Conservation (phyloP, 1,284 basidiomycete genomes). For the Heterobasidion occidentale region DNA sequence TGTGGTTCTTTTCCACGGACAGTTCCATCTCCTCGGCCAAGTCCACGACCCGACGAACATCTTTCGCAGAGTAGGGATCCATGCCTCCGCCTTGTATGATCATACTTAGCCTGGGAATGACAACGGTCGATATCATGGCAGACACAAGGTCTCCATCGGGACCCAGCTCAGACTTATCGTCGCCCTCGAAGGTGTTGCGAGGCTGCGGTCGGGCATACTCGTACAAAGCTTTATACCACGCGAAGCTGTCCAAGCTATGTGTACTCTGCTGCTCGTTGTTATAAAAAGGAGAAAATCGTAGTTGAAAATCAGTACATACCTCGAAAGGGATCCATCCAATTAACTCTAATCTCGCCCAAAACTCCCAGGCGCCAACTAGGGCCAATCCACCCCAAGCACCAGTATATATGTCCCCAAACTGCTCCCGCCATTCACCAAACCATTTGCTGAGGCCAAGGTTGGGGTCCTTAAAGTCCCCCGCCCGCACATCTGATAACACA, state of each 20-base stretch:
- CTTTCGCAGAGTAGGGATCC: conserved; percentile 73
- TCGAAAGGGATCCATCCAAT: conserved; percentile 84
- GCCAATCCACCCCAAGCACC: conserved; percentile 89
- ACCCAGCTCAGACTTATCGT: conserved; percentile 52
- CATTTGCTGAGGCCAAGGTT: conserved; percentile 59
- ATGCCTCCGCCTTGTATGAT: conserved; percentile 68
- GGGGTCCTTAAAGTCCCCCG: conserved; percentile 81
- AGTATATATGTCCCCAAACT: conserved; percentile 76
- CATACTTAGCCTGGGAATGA: conserved; percentile 71
- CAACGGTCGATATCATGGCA: conserved; percentile 78
- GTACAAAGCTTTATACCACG: conserved; percentile 77
- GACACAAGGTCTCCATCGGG: conserved; percentile 85
- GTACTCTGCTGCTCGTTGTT: conserved; percentile 31
- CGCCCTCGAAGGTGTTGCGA: conserved; percentile 27
- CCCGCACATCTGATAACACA: conserved; percentile 79
- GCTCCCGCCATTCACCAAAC: conserved; percentile 77
- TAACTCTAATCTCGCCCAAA: conserved; percentile 86
- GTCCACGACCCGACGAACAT: conserved; percentile 62
- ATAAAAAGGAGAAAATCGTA: conserved; percentile 7
- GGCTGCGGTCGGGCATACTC: conserved; percentile 62
- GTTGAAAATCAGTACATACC: conserved; percentile 33
- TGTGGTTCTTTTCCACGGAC: conserved; percentile 58
- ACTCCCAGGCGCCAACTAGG: conserved; percentile 91
- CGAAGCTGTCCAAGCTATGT: conserved; percentile 67
- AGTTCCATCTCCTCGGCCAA: conserved; percentile 78